Evolutionary conservation across 2,329 filamentous ascomycete species (phyloP).

Genomic region (Cladosporium colombiae): DNA sequence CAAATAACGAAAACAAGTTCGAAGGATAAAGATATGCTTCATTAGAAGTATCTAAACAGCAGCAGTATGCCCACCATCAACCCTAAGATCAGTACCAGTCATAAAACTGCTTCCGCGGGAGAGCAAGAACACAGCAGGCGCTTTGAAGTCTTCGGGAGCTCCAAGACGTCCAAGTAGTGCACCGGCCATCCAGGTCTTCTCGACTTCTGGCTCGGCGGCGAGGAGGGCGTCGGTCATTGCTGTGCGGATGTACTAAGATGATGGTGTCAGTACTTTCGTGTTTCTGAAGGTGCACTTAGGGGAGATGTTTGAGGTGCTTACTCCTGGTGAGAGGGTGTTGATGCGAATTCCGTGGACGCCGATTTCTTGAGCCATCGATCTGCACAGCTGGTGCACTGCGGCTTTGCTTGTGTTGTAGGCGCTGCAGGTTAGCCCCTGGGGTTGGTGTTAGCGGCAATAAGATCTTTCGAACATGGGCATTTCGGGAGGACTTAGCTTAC

Average conservation of each 20-base stretch:
- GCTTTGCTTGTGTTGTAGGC: slow-evolving; percentile 59
- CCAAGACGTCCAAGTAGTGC: slow-evolving; percentile 55
- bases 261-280: not conserved
- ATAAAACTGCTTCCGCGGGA: slow-evolving; percentile 69
- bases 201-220: slow-evolving; percentile 48
- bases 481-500: not conserved
- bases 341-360: slow-evolving; percentile 48
- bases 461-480: not conserved
- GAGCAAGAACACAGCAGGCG: slow-evolving; percentile 66
- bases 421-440: slow-evolving; percentile 45
- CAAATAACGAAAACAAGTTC: not conserved
- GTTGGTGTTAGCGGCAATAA: not conserved
- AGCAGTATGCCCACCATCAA: slow-evolving; percentile 66
- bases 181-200: slow-evolving; percentile 54
- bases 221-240: slow-evolving; percentile 33
- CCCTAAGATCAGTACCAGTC: slow-evolving; percentile 67
- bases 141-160: slow-evolving; percentile 57
- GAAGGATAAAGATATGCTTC: not conserved
- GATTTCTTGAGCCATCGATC: slow-evolving; percentile 58
- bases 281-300: not conserved
- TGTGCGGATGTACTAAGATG: slow-evolving; percentile 39
- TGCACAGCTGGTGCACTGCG: slow-evolving; percentile 54
- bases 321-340: slow-evolving; percentile 50
- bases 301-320: slow-evolving; percentile 22
- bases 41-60: not conserved